Conservation (phyloP, 164 flowering plant species). For the Stephania yunnanensis region DNA sequence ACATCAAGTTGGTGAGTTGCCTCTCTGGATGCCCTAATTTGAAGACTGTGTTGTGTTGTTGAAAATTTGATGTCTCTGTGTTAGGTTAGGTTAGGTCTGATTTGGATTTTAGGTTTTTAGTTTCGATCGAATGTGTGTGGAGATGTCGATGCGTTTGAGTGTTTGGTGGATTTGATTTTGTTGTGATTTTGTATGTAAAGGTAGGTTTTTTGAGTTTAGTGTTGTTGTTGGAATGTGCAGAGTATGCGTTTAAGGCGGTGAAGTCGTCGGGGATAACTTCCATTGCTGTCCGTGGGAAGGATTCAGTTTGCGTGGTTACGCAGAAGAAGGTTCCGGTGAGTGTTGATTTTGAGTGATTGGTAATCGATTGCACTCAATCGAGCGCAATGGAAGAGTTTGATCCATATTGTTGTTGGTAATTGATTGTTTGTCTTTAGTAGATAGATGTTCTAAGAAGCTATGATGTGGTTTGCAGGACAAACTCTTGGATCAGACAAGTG, state of each 20-base stretch:
- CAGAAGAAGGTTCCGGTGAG: constrained; percentile 98
- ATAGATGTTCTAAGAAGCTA: background rate
- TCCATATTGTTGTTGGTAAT: background rate
- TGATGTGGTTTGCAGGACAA: constrained; percentile 58
- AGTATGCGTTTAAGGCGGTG: constrained; percentile 97
- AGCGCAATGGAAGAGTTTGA: too few relatives aligned
- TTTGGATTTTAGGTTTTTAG: background rate
- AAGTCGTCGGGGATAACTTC: constrained; percentile 87
- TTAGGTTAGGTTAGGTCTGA: background rate
- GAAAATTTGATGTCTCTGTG: too few relatives aligned
- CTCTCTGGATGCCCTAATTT: background rate
- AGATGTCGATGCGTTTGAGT: too few relatives aligned
- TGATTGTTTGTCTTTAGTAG: background rate
- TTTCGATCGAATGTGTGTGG: background rate
- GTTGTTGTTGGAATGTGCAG: constrained; percentile 29
- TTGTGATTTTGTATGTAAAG: background rate
- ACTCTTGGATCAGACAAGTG: constrained; percentile 97
- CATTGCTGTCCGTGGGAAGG: constrained; percentile 89
- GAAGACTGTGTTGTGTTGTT: too few relatives aligned
- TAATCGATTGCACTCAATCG: background rate
- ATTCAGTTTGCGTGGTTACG: constrained; percentile 89
- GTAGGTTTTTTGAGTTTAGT: background rate
- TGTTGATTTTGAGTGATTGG: constrained; percentile 6
- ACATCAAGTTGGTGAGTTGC: constrained; percentile 73
- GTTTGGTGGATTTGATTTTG: background rate